Percentiles rank a stretch among this genome's conserved stretches.
Conservation (phyloP, 805 yeast genomes). For the Ogataea neopini region DNA sequence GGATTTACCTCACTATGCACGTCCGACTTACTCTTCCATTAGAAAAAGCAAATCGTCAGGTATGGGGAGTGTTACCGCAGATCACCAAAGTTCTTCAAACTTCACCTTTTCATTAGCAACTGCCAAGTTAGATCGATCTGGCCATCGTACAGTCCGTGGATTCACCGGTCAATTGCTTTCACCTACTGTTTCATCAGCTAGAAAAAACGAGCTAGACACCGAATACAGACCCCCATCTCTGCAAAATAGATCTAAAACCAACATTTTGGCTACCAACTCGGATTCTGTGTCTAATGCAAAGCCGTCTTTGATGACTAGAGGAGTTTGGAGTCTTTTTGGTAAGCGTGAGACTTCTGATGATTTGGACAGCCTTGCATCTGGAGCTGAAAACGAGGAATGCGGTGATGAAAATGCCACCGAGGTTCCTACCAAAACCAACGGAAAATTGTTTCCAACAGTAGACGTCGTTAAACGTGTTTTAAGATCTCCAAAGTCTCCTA, state of each 20-base stretch:
- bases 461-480: constrained; percentile 3
- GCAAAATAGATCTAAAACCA: constrained; percentile 1
- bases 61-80: background rate
- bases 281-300: background rate
- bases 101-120: background rate
- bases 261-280: constrained; percentile 5
- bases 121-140: background rate
- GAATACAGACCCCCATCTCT: constrained; percentile 3
- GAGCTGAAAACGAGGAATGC: constrained; percentile 14
- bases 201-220: background rate
- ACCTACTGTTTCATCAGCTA: background rate
- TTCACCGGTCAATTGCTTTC: background rate
- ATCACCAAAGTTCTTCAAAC: background rate
- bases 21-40: constrained; percentile 26
- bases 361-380: constrained; percentile 5
- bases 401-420: background rate
- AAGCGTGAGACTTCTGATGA: constrained; percentile 8
- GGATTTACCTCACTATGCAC: constrained; percentile 27
- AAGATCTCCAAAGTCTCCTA: constrained; percentile 1
- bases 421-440: constrained; percentile 1
- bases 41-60: constrained; percentile 20
- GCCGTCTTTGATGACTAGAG: constrained; percentile 6
- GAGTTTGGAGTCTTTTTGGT: constrained; percentile 16
- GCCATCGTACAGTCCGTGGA: background rate
- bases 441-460: constrained; percentile 8